A percentile compares a stretch with the other conserved stretches of the same genome.
These are phyloP conservation scores for Alternaria alternata DNA, from an alignment of 2,329 filamentous ascomycete species.

Conservation along the genomic window DNA sequence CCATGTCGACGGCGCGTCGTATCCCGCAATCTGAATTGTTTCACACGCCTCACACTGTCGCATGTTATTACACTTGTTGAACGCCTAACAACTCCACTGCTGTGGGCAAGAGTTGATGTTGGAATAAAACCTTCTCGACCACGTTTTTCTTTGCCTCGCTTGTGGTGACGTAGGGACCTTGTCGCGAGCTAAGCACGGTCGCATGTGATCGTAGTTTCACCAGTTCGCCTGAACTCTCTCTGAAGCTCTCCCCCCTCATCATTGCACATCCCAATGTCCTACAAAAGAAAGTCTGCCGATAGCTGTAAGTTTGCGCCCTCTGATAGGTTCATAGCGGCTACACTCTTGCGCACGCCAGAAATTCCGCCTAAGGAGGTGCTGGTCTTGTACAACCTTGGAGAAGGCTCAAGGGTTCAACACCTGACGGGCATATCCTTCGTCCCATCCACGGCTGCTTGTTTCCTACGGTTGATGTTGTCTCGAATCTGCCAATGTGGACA, in stretches of 20 bases:
- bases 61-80: not conserved
- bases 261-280: not conserved
- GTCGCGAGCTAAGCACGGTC: not conserved
- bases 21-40: not conserved
- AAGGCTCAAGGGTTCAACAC: not conserved
- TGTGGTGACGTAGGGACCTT: not conserved
- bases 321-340: not conserved
- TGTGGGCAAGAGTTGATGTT: not conserved
- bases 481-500: not conserved
- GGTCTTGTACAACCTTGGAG: not conserved
- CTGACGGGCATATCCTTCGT: not conserved
- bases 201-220: not conserved
- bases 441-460: not conserved
- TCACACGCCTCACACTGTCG: not conserved
- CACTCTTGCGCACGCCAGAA: not conserved
- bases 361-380: not conserved
- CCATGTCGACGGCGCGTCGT: not conserved
- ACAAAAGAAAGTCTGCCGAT: not conserved
- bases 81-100: too few species aligned
- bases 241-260: not conserved
- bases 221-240: not conserved
- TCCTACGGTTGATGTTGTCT: not conserved
- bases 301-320: not conserved
- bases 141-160: not conserved
- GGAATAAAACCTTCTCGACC: not conserved